Conservation (phyloP, 2,329 filamentous ascomycete genomes). For the Fusarium sp. region DNA sequence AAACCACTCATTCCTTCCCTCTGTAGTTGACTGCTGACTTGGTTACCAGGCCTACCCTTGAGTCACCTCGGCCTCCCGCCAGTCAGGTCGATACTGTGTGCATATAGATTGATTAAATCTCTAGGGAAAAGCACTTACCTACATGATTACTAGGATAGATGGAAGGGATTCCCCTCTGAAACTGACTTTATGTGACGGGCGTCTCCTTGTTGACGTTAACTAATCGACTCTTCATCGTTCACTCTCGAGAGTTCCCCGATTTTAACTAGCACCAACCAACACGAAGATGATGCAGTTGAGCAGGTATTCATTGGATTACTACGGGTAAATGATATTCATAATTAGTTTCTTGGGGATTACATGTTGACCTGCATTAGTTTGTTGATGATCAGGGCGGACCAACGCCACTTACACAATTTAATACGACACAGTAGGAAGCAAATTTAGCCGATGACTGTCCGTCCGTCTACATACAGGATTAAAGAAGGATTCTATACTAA, state of each 20-base stretch:
- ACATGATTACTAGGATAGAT: background rate
- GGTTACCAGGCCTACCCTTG: background rate
- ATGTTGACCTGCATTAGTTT: conserved; percentile 11
- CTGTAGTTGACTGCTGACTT: background rate
- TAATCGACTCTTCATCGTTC: background rate
- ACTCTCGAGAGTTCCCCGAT: background rate
- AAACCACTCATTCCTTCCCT: background rate
- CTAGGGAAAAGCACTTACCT: background rate
- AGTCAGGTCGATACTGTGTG: background rate
- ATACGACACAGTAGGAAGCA: background rate
- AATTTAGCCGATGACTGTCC: conserved; percentile 29
- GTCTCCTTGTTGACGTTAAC: background rate
- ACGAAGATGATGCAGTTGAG: background rate
- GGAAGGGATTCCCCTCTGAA: background rate
- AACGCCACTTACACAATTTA: conserved; percentile 25
- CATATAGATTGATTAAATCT: background rate
- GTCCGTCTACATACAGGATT: background rate
- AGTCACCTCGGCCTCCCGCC: background rate
- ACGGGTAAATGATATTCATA: background rate
- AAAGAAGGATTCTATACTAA: background rate
- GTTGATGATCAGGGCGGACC: conserved; percentile 9
- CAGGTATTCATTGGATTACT: too few species aligned
- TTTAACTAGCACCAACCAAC: background rate
- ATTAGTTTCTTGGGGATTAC: conserved; percentile 2
- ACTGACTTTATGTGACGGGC: background rate